Evolutionary conservation across 148 eudicot species (phyloP), one percentile per base, ranked within the genome.

Genomic region (Simmondsia chinensis): DNA sequence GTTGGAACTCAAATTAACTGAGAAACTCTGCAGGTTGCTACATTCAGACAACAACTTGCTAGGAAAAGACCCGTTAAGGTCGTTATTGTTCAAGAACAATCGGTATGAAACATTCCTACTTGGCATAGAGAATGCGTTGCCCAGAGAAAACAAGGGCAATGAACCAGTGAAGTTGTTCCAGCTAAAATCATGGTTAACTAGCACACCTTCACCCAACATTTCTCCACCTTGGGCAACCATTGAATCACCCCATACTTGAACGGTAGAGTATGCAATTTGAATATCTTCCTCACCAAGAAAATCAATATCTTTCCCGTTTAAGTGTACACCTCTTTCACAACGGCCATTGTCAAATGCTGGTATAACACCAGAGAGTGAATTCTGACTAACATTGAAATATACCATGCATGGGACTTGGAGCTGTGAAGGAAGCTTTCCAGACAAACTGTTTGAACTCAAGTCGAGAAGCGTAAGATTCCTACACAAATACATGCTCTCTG

Each of bases 381-480:
- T 78, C 39, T 48, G 49, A 32, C 85, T 78, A 21, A 78, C 72
- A 34, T 74, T 61, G 57, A 78, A 58, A 41, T 64, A 40, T 17
- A 31, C 26, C 68, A 64, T 56, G 44, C 84, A 77, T 2, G 84
- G 70, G 43, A 73, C 63, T 21, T 39, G 63, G 40, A 73, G 64
- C 41, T 57, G 50, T 24, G 31, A 63, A 49, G 74, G 71, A 13
- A 73, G 38, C 41, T 42, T 35, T 9, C 79, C 80, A 29, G 34
- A 49, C 43, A 77, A 67, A 44, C 56, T 45, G 62, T 73, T 77
- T 3, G 65, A 59, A 27, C 77, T 74, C 54, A 74, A 61, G 57
- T 78, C 85, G 57, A 70, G 53, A 43, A 63, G 60, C n/a, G 69
- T 68, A 28, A 78, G 51, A 36, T 78, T 70, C 34, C 47, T 66